A percentile compares a stretch with the other conserved stretches of the same genome.
phyloP scores from a whole-genome alignment of 1,139 yeast genomes.

The Kluyveromyces sp. region DNA sequence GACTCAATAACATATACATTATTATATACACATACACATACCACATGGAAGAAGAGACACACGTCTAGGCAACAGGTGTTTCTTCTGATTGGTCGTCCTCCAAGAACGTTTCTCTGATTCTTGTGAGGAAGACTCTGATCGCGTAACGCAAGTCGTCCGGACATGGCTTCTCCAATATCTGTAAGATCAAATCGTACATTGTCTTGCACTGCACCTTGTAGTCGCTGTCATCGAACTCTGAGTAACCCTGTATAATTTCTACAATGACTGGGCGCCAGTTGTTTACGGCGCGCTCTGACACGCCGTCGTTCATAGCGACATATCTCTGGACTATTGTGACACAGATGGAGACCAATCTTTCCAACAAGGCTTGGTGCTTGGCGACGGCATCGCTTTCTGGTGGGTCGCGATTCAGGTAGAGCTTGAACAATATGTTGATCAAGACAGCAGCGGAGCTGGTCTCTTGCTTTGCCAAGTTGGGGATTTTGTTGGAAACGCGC shows the following conservation, averaged over 20 bases:
- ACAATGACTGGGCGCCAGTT: constrained; percentile 92
- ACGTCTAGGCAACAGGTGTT: too few species aligned
- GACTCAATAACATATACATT: too few species aligned
- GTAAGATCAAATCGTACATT: constrained; percentile 62
- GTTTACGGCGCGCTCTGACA: constrained; percentile 70
- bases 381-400: constrained; percentile 26
- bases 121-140: constrained; percentile 53
- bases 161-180: constrained; percentile 60
- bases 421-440: constrained; percentile 68
- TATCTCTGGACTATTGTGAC: constrained; percentile 62
- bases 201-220: constrained; percentile 55
- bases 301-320: constrained; percentile 61
- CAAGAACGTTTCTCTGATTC: constrained; percentile 60
- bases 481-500: constrained; percentile 86
- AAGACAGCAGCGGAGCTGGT: constrained; percentile 84
- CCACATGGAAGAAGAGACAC: too few species aligned
- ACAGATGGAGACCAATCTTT: constrained; percentile 62
- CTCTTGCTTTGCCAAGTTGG: constrained; percentile 87
- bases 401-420: constrained; percentile 59
- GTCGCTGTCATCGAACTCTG: constrained; percentile 69
- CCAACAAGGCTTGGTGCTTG: constrained; percentile 31
- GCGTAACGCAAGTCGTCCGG: constrained; percentile 64
- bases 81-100: neutral
- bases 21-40: too few species aligned
- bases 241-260: constrained; percentile 75